Percentiles rank a stretch among this genome's conserved stretches.
Conservation (phyloP, 2,329 filamentous ascomycete genomes). For the Colletotrichum scovillei region DNA sequence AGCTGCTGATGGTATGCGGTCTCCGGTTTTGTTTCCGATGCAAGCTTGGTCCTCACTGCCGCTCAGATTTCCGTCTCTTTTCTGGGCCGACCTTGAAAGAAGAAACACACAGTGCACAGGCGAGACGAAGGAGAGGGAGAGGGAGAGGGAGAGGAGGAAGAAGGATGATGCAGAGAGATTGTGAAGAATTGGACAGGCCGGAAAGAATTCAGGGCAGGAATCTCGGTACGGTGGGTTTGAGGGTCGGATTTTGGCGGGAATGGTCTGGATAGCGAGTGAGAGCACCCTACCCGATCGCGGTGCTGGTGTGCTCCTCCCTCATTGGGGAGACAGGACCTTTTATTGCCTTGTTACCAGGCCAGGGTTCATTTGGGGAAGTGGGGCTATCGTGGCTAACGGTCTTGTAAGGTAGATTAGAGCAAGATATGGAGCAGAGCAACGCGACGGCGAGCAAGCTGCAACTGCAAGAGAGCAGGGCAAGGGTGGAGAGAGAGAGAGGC, state of each 20-base stretch:
- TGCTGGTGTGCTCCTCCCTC: conserved; percentile 22
- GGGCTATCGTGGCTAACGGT: conserved; percentile 25
- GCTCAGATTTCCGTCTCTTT: not conserved
- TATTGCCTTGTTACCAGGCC: conserved; percentile 29
- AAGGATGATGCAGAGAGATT: not conserved
- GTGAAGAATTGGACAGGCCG: not conserved
- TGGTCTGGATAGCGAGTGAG: conserved; percentile 18
- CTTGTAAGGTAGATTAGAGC: conserved; percentile 3
- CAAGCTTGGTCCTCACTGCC: conserved; percentile 10
- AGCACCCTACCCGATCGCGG: conserved; percentile 21
- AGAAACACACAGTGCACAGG: not conserved
- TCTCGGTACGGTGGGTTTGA: not conserved
- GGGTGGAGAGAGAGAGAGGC: not conserved
- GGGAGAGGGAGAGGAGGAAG: too few relatives aligned
- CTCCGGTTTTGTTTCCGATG: conserved; percentile 23
- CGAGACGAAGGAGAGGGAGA: not conserved
- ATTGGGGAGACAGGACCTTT: conserved; percentile 35
- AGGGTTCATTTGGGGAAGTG: conserved; percentile 38
- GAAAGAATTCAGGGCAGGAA: conserved; percentile 5
- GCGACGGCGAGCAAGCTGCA: not conserved
- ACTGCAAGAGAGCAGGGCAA: not conserved
- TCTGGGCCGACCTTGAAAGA: not conserved
- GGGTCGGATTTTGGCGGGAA: conserved; percentile 4
- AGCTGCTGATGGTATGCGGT: conserved; percentile 5
- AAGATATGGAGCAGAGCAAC: conserved; percentile 2